Conservation (phyloP, 2,329 filamentous ascomycete species). For the Pseudomassariella vexata region DNA sequence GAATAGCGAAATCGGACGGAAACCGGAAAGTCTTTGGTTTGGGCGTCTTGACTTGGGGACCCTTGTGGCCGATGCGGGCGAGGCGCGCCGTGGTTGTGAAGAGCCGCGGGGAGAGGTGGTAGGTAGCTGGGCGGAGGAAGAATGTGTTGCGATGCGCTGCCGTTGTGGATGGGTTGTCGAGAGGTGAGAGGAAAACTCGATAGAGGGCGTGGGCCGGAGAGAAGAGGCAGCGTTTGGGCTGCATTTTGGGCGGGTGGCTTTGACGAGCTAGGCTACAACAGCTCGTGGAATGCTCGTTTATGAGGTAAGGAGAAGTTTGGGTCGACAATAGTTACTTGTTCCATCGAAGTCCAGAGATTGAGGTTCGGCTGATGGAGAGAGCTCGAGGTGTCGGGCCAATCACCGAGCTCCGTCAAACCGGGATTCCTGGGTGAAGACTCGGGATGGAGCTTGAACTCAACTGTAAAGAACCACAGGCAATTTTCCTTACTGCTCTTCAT, state of each 20-base stretch:
- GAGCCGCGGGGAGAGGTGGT: slow-evolving; percentile 12
- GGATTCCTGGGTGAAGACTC: slow-evolving; percentile 2
- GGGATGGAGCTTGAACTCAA: background rate
- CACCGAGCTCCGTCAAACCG: slow-evolving; percentile 1
- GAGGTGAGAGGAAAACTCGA: slow-evolving; percentile 16
- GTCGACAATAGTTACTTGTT: no score
- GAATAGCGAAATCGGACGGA: slow-evolving; percentile 43
- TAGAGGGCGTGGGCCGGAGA: slow-evolving; percentile 22
- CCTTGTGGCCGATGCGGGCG: background rate
- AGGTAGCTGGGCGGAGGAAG: slow-evolving; percentile 3
- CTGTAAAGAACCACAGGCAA: no score
- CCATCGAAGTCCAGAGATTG: background rate
- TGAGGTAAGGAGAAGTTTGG: no score
- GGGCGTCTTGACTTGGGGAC: slow-evolving; percentile 6
- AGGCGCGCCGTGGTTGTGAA: slow-evolving; percentile 9
- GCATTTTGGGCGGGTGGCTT: slow-evolving; percentile 17
- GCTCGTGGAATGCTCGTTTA: no score
- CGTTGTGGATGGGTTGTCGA: slow-evolving; percentile 7
- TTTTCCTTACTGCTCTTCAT: no score
- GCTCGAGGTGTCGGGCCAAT: slow-evolving; percentile 8
- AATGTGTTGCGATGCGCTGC: slow-evolving; percentile 3
- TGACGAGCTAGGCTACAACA: no score
- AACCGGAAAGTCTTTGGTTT: background rate
- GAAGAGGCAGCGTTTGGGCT: slow-evolving; percentile 15
- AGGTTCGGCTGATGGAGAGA: background rate